Conservation (phyloP, 495 filamentous ascomycete genomes). For the Acidomyces sp. region DNA sequence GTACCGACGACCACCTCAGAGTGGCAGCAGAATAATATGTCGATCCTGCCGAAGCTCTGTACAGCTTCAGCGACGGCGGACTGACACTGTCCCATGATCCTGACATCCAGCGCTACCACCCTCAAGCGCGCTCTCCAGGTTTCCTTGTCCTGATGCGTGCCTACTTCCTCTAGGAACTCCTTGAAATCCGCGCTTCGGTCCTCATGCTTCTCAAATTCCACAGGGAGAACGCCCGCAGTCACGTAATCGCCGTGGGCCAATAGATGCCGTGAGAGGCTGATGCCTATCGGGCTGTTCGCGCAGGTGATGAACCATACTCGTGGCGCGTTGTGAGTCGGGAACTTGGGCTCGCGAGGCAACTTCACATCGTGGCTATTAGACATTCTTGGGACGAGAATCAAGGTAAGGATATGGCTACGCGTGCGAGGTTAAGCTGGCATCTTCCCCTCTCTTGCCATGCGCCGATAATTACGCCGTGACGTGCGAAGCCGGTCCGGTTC, state of each 20-base stretch:
- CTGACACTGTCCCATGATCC: slow-evolving; percentile 43
- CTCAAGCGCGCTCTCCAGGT: slow-evolving; percentile 28
- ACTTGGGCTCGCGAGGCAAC: slow-evolving; percentile 33
- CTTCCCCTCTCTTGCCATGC: too few relatives aligned
- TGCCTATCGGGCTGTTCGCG: slow-evolving; percentile 65
- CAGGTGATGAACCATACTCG: slow-evolving; percentile 84
- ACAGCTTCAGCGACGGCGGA: slow-evolving; percentile 78
- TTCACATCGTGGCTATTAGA: slow-evolving; percentile 14
- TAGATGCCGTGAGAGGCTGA: slow-evolving; percentile 55
- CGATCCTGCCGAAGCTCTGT: slow-evolving; percentile 68
- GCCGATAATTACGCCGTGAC: too few relatives aligned
- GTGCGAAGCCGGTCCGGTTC: too few relatives aligned
- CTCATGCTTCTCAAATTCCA: slow-evolving; percentile 40
- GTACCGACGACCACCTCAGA: slow-evolving; percentile 80
- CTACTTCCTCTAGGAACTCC: slow-evolving; percentile 43
- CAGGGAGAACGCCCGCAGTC: slow-evolving; percentile 58
- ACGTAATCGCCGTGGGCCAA: slow-evolving; percentile 79
- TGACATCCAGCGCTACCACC: slow-evolving; percentile 29
- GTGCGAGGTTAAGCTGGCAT: too few relatives aligned
- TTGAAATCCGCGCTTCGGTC: slow-evolving; percentile 36
- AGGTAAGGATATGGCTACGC: too few relatives aligned
- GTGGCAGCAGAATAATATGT: slow-evolving; percentile 78
- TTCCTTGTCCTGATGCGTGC: slow-evolving; percentile 31
- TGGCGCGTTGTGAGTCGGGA: slow-evolving; percentile 45
- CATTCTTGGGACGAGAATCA: too few relatives aligned